Conservation (phyloP, 2,329 filamentous ascomycete species). For the Nemania serpens region DNA sequence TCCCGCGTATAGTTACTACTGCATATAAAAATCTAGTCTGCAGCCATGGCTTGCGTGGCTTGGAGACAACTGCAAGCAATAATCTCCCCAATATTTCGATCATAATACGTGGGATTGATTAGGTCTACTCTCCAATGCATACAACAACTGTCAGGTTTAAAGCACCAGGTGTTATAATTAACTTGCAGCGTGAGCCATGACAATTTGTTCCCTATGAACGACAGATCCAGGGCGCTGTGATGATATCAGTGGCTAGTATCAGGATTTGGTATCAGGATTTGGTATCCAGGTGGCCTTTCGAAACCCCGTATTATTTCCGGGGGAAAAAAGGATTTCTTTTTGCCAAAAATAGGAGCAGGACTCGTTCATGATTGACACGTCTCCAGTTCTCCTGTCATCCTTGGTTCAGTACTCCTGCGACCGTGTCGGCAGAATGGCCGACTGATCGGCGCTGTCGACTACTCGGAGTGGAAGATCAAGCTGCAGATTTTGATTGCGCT, state of each 20-base stretch:
- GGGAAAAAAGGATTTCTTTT: too few relatives aligned
- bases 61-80: slow-evolving; percentile 6
- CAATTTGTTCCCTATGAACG: too few relatives aligned
- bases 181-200: slow-evolving; percentile 2
- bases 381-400: slow-evolving; percentile 12
- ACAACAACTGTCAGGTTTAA: slow-evolving; percentile 11
- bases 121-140: slow-evolving; percentile 4
- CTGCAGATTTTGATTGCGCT: slow-evolving; percentile 11
- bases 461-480: slow-evolving; percentile 8
- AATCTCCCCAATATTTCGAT: background rate
- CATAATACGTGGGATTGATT: background rate
- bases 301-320: too few relatives aligned
- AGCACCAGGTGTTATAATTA: slow-evolving; percentile 15
- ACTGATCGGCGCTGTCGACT: slow-evolving; percentile 14
- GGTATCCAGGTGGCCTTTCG: too few relatives aligned
- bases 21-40: slow-evolving; percentile 16
- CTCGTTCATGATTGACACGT: slow-evolving; percentile 2
- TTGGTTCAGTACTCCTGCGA: slow-evolving; percentile 1
- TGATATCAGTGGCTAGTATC: too few relatives aligned
- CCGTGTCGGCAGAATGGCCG: slow-evolving; percentile 7
- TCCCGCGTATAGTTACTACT: slow-evolving; percentile 9
- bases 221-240: too few relatives aligned
- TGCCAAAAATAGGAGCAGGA: background rate
- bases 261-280: too few relatives aligned
- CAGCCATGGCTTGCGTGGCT: slow-evolving; percentile 10